phyloP scores from a whole-genome alignment of 2,329 filamentous ascomycete genomes.

The Penicillium rolfsii region DNA sequence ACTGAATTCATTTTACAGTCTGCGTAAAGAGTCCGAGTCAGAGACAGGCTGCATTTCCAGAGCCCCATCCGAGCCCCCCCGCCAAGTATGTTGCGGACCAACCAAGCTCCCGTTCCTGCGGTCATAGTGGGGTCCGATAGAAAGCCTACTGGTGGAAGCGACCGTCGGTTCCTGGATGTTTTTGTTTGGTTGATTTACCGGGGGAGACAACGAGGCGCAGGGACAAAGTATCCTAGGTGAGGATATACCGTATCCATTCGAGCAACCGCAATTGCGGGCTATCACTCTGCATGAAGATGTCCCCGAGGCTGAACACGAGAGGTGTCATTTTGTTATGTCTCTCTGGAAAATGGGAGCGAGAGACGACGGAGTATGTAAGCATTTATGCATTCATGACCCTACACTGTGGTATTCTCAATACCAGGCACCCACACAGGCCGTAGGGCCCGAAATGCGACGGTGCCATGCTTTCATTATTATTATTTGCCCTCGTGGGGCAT shows the following conservation, averaged over 20 bases:
- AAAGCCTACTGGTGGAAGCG: slow-evolving; percentile 15
- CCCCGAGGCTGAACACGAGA: neutral
- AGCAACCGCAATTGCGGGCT: neutral
- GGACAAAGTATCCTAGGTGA: neutral
- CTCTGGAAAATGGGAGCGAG: too few relatives aligned
- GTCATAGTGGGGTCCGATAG: slow-evolving; percentile 5
- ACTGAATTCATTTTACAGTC: neutral
- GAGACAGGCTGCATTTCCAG: slow-evolving; percentile 8
- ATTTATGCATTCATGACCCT: too few relatives aligned
- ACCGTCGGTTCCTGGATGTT: slow-evolving; percentile 1
- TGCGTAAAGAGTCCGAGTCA: neutral
- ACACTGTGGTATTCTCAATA: neutral
- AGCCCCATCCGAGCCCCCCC: slow-evolving; percentile 9
- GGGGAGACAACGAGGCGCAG: neutral
- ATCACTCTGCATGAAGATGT: neutral
- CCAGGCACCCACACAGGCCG: neutral
- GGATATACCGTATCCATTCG: neutral
- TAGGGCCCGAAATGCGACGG: slow-evolving; percentile 5
- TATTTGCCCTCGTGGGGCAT: slow-evolving; percentile 11
- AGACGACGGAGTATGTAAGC: too few relatives aligned
- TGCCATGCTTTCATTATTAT: slow-evolving; percentile 1
- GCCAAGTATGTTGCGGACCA: slow-evolving; percentile 1
- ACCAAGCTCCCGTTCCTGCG: neutral
- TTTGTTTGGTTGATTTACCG: neutral
- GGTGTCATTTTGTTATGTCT: too few relatives aligned